These are phyloP conservation scores for Nymphaea thermarum DNA, from an alignment of 164 flowering plant genomes.

Conservation along the genomic window DNA sequence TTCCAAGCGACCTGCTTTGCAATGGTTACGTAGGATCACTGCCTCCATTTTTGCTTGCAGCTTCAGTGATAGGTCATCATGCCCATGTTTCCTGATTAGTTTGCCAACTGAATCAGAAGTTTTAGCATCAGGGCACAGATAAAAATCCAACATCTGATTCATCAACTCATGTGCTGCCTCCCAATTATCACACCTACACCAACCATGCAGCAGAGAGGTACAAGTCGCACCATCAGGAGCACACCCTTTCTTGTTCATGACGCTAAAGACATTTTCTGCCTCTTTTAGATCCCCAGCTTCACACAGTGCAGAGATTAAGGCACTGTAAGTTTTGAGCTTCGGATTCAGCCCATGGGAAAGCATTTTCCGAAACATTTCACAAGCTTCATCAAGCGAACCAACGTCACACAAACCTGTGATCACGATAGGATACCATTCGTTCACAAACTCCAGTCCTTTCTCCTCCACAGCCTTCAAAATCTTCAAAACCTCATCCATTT, in stretches of 20 bases:
- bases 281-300: slow-evolving; percentile 20
- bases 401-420: slow-evolving; percentile 23
- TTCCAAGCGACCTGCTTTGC: slow-evolving; percentile 23
- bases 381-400: slow-evolving; percentile 19
- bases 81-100: slow-evolving; percentile 24
- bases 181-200: slow-evolving; percentile 21
- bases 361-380: slow-evolving; percentile 23
- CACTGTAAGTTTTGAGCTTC: slow-evolving; percentile 24
- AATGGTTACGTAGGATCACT: slow-evolving; percentile 24
- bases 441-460: slow-evolving; percentile 17
- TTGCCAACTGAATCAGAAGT: slow-evolving; percentile 21
- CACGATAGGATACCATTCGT: slow-evolving; percentile 22
- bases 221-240: slow-evolving; percentile 24
- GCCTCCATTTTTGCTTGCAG: slow-evolving; percentile 27
- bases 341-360: slow-evolving; percentile 21
- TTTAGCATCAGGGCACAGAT: slow-evolving; percentile 26
- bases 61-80: slow-evolving; percentile 18
- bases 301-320: slow-evolving; percentile 23
- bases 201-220: slow-evolving; percentile 29
- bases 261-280: slow-evolving; percentile 23
- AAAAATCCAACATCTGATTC: slow-evolving; percentile 31
- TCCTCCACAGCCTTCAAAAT: slow-evolving; percentile 22
- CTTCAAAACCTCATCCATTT: slow-evolving; percentile 22
- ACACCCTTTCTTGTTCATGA: slow-evolving; percentile 31
- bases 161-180: slow-evolving; percentile 24